These are phyloP conservation scores for Dendrobium officinale DNA, from an alignment of 106 monocot species.

Conservation along the genomic window DNA sequence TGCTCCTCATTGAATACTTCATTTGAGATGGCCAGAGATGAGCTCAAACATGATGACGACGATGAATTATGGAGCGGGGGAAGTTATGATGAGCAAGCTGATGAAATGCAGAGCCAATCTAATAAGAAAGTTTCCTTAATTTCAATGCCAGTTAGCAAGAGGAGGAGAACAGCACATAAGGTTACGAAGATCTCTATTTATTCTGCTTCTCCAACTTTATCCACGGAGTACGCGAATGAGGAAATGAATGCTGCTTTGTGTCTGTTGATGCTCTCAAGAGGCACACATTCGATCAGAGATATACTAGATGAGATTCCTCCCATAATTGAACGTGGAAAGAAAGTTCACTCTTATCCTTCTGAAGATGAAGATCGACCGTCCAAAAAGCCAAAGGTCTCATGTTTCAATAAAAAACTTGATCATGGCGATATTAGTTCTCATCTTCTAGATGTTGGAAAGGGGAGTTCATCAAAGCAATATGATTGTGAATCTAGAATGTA, in stretches of 20 bases:
- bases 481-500: neutral
- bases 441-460: neutral
- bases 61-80: too few species aligned
- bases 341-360: neutral
- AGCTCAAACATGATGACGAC: too few species aligned
- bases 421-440: neutral
- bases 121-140: neutral
- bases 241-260: neutral
- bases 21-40: neutral
- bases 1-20: neutral
- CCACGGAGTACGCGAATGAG: neutral
- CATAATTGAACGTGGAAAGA: neutral
- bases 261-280: slow-evolving; percentile 35
- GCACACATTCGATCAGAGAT: neutral
- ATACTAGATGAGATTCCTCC: neutral
- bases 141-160: neutral
- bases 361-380: too few species aligned
- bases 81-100: too few species aligned
- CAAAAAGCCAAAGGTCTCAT: neutral
- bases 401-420: neutral
- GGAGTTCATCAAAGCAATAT: neutral
- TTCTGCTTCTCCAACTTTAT: too few species aligned
- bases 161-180: too few species aligned
- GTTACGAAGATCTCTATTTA: too few species aligned
- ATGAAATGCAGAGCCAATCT: neutral